Base-by-base conservation (phyloP, 1,284 basidiomycete genomes). In the Pseudozyma tsukubaensis region DNA sequence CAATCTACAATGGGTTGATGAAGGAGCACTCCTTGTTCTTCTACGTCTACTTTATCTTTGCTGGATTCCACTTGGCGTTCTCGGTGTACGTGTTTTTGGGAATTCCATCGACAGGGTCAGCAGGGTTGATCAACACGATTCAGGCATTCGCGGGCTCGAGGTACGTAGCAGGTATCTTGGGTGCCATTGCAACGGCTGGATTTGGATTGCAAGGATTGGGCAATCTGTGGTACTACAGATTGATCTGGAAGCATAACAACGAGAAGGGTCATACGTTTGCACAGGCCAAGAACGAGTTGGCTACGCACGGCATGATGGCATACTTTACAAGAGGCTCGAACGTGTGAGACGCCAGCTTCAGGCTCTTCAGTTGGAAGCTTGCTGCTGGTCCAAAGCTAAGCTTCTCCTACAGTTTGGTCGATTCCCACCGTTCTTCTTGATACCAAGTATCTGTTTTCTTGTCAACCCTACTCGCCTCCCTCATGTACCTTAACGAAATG, bases 1-100 rank as follows among this genome's bases (percentile, higher is more conserved):
- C 96, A 2, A 92, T 96, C 82, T 98, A 98, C 88, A 95, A 96
- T 79, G 95, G 92, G 50, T 94, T 94, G 87, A 94, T 94, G 91
- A 96, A 97, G 88, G 94, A 91, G 65, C 84, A 76, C 79, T 76
- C 81, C 60, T 71, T 81, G 69, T 82, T 84, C 68, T 43, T 83
- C 94, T 94, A 78, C 58, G 59, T 78, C 44, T 78, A 72, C 60
- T 75, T 78, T 29, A 67, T 76, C 56, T 72, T 98, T 86, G 89
- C 91, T 60, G 95, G 93, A 36, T 97, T 92, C 88, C 94, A 99
- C 86, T 87, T 98, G 61, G 87, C 93, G 40, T 97, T 92, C 87
- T 92, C 92, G 68, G 84, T 94, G 19, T 84, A 84, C 60, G 68
- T 79, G 50, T 78, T 84, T 24, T 75, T 85, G 37, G 83, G 85